phyloP scores from a whole-genome alignment of 345 rosid genomes.

The Hirschfeldia incana region DNA sequence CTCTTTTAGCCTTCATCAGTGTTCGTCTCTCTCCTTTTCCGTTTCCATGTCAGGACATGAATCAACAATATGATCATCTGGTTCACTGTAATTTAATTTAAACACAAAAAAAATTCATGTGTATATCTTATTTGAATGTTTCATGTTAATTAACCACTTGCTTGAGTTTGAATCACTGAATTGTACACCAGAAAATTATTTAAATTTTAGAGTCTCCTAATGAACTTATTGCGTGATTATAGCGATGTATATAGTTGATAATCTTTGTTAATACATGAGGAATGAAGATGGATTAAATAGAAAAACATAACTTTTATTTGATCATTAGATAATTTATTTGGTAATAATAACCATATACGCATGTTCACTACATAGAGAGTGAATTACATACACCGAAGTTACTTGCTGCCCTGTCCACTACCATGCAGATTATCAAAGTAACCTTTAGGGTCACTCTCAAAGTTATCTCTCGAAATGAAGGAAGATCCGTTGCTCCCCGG shows the following conservation, averaged over 20 bases:
- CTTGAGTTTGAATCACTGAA: not conserved
- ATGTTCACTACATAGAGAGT: conserved; percentile 1
- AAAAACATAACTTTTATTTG: conserved; percentile 11
- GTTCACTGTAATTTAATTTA: conserved; percentile 28
- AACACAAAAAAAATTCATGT: not conserved
- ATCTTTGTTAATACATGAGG: not conserved
- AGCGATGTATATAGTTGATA: not conserved
- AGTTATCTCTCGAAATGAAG: conserved; percentile 33
- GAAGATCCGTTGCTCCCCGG: conserved; percentile 29
- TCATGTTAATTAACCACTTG: not conserved
- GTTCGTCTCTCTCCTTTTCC: not conserved
- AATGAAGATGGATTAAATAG: not conserved
- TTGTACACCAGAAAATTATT: not conserved
- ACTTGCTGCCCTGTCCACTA: conserved; percentile 30
- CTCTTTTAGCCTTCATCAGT: conserved; percentile 15
- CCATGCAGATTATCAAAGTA: conserved; percentile 35
- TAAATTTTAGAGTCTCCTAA: not conserved
- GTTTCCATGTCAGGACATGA: conserved; percentile 19
- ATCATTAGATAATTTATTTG: conserved; percentile 5
- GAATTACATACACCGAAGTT: not conserved
- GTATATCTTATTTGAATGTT: not conserved
- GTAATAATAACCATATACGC: not conserved
- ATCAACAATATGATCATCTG: conserved; percentile 16
- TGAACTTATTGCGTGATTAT: not conserved
- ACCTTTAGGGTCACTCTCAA: conserved; percentile 36